phyloP scores from a whole-genome alignment of 2,329 filamentous ascomycete genomes.

The Pseudogymnoascus sp. region DNA sequence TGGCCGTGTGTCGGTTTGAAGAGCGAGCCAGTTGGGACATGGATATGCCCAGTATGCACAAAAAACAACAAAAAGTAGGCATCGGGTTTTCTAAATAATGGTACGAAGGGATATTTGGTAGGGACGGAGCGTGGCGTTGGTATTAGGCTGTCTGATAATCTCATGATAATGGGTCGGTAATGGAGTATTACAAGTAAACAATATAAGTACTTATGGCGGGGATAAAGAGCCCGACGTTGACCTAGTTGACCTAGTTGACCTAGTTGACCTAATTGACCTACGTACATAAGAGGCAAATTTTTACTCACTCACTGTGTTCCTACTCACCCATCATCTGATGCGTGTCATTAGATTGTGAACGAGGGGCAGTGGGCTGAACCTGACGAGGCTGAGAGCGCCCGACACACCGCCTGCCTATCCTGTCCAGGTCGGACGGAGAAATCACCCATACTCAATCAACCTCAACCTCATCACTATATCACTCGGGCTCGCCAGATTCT shows the following conservation, averaged over 20 bases:
- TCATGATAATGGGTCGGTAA: background rate
- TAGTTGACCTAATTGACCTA: background rate
- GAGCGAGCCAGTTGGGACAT: slow-evolving; percentile 57
- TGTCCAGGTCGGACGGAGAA: background rate
- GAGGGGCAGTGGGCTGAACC: background rate
- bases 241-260: background rate
- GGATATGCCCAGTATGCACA: slow-evolving; percentile 57
- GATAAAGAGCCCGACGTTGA: background rate
- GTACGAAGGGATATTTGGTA: background rate
- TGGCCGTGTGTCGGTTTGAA: slow-evolving; percentile 66
- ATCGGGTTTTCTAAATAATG: background rate
- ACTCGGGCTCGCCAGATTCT: background rate
- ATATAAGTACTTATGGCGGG: background rate
- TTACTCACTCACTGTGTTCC: background rate
- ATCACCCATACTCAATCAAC: slow-evolving; percentile 3
- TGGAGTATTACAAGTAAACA: background rate
- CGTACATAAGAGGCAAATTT: background rate
- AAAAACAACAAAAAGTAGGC: slow-evolving; percentile 29
- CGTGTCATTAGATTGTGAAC: background rate
- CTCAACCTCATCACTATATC: background rate
- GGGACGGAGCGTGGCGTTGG: background rate
- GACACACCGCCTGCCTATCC: slow-evolving; percentile 5
- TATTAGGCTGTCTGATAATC: background rate
- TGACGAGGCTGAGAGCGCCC: background rate
- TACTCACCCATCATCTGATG: background rate